Evolutionary conservation across 495 filamentous ascomycete species (phyloP).

Genomic region (Hyaloscypha bicolor): DNA sequence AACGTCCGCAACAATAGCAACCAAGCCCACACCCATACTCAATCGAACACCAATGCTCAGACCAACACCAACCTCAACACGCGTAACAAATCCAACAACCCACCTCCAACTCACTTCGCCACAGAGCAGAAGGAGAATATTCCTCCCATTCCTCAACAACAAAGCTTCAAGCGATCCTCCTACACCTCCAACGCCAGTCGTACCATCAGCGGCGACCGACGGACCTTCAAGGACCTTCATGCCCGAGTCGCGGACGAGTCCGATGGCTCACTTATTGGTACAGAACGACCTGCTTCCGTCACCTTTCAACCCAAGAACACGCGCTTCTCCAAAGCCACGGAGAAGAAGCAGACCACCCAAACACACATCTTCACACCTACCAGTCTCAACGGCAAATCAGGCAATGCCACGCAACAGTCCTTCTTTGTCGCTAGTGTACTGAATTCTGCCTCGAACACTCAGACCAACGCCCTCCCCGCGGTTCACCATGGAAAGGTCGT

Average conservation of each 20-base stretch:
- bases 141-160: constrained; percentile 5
- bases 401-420: constrained; percentile 37
- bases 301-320: constrained; percentile 34
- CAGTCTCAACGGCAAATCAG: not conserved
- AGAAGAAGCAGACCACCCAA: not conserved
- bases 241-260: constrained; percentile 38
- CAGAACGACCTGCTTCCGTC: constrained; percentile 36
- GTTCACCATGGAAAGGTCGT: too few relatives aligned
- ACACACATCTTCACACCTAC: not conserved
- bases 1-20: not conserved
- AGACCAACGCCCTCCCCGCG: constrained; percentile 11
- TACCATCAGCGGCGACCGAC: constrained; percentile 23
- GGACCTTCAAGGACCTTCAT: constrained; percentile 37
- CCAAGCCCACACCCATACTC: not conserved
- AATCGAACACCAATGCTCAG: not conserved
- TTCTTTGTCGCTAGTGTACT: constrained; percentile 44
- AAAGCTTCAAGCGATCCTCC: constrained; percentile 5
- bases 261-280: constrained; percentile 34
- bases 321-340: constrained; percentile 13
- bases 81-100: not conserved
- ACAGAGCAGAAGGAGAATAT: constrained; percentile 23
- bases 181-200: constrained; percentile 29
- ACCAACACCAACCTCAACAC: not conserved
- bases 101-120: not conserved
- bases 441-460: constrained; percentile 43